Conservation (phyloP, 805 yeast genomes). For the Wickerhamomyces pijperi region DNA sequence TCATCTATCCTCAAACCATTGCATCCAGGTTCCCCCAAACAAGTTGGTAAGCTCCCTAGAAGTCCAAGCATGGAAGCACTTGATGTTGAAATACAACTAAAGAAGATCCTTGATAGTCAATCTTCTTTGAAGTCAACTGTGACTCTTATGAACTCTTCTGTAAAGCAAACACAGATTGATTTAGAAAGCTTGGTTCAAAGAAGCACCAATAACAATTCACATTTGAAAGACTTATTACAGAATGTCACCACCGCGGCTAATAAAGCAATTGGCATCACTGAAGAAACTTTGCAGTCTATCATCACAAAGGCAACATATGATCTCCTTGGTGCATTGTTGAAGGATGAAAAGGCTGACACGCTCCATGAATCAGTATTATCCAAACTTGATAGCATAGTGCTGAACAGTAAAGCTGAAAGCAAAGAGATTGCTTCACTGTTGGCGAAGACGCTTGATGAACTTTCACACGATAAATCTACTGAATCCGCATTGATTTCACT, state of each 20-base stretch:
- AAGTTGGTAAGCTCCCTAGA: slow-evolving; percentile 15
- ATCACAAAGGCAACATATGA: background rate
- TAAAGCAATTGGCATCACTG: background rate
- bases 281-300: background rate
- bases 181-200: slow-evolving; percentile 17
- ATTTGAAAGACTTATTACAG: slow-evolving; percentile 16
- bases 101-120: slow-evolving; percentile 20
- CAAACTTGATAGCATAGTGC: no score
- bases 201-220: slow-evolving; percentile 18
- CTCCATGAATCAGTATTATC: background rate
- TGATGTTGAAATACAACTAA: slow-evolving; percentile 18
- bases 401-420: no score
- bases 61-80: slow-evolving; percentile 10
- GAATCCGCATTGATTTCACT: no score
- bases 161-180: slow-evolving; percentile 18
- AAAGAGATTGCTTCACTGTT: no score
- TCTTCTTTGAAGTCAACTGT: slow-evolving; percentile 20
- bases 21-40: slow-evolving; percentile 5
- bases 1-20: slow-evolving; percentile 11
- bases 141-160: slow-evolving; percentile 14
- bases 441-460: no score
- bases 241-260: slow-evolving; percentile 7
- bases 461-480: no score
- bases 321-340: background rate
- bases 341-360: background rate